These are phyloP conservation scores for Globisporangium echinulatum DNA, from an alignment of 352 stramenopile genomes.

Conservation along the genomic window DNA sequence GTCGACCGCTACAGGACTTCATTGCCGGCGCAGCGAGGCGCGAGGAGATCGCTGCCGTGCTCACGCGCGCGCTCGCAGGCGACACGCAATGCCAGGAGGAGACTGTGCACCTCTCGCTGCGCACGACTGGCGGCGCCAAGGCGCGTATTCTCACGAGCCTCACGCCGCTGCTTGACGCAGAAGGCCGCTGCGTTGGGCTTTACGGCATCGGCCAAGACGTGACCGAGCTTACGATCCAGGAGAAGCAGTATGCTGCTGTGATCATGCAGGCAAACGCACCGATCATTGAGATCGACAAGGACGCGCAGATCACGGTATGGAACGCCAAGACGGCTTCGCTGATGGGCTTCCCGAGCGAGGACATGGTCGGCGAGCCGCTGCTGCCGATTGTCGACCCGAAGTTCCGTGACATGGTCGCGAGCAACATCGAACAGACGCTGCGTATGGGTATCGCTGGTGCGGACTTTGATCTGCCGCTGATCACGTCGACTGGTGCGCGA, in stretches of 20 bases:
- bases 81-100: background rate
- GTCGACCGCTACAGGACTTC: conserved; percentile 35
- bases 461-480: conserved; percentile 47
- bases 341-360: conserved; percentile 45
- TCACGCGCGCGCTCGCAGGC: conserved; percentile 14
- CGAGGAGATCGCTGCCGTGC: conserved; percentile 23
- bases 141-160: conserved; percentile 47
- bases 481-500: conserved; percentile 36
- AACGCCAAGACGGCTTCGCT: conserved; percentile 55
- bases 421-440: conserved; percentile 46
- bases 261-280: conserved; percentile 70
- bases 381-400: conserved; percentile 41
- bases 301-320: conserved; percentile 60
- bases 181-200: conserved; percentile 38
- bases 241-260: conserved; percentile 48
- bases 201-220: conserved; percentile 58
- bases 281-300: conserved; percentile 71
- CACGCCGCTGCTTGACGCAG: conserved; percentile 34
- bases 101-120: conserved; percentile 40
- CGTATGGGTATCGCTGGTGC: conserved; percentile 31
- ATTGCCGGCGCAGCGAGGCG: conserved; percentile 22
- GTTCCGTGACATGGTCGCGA: conserved; percentile 35
- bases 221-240: conserved; percentile 40
- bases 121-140: conserved; percentile 34
- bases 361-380: conserved; percentile 39